phyloP scores from a whole-genome alignment of 805 yeast genomes.

The Wickerhamomyces hampshirensis region DNA sequence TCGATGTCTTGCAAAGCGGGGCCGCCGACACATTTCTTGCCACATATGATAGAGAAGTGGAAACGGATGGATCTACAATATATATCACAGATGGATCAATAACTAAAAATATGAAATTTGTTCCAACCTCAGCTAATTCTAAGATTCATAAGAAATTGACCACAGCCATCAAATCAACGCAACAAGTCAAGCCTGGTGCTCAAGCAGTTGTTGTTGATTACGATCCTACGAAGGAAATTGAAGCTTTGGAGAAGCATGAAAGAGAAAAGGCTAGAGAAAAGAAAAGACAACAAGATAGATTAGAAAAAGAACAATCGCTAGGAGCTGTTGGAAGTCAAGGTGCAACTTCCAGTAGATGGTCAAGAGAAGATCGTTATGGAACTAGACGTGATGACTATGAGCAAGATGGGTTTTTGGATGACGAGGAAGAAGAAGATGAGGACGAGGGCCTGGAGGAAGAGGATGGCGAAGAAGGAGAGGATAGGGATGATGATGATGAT shows the following conservation, averaged over 20 bases:
- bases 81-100: conserved; percentile 50
- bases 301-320: conserved; percentile 53
- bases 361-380: conserved; percentile 23
- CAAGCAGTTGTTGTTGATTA: conserved; percentile 37
- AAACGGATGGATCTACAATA: conserved; percentile 4
- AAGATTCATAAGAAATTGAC: conserved; percentile 78
- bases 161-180: conserved; percentile 47
- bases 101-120: conserved; percentile 61
- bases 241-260: conserved; percentile 62
- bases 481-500: conserved; percentile 44
- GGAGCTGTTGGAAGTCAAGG: conserved; percentile 40
- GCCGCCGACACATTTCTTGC: conserved; percentile 69
- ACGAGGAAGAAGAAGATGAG: conserved; percentile 33
- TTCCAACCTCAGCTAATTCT: conserved; percentile 89
- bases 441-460: conserved; percentile 34
- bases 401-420: conserved; percentile 36
- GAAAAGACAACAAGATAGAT: conserved; percentile 52
- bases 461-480: conserved; percentile 25
- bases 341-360: conserved; percentile 28
- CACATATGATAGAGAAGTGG: conserved; percentile 33
- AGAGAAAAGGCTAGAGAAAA: conserved; percentile 61
- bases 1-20: conserved; percentile 66
- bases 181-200: conserved; percentile 31
- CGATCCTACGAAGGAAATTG: conserved; percentile 69
- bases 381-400: conserved; percentile 37